Evolutionary conservation across 257 asterid genomes (phyloP).

Genomic region (Marsdenia floribunda): DNA sequence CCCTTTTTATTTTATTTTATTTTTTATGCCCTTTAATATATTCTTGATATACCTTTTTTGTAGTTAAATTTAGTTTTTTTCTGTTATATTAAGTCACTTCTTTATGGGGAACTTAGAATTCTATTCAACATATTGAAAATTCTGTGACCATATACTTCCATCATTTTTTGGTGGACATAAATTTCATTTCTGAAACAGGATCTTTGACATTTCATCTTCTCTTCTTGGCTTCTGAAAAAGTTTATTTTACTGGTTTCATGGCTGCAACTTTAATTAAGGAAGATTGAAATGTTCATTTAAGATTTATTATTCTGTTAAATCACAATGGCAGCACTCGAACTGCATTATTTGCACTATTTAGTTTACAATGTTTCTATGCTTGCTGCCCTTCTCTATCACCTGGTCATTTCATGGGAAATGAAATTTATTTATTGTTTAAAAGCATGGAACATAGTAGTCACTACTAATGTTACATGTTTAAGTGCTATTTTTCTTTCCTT

Average conservation of each 20-base stretch:
- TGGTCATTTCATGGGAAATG: neutral
- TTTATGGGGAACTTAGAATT: neutral
- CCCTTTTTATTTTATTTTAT: neutral
- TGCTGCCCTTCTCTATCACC: neutral
- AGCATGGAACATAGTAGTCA: neutral
- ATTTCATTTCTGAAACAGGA: neutral
- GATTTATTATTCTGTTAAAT: neutral
- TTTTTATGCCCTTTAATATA: neutral
- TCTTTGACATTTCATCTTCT: neutral
- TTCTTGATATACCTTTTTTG: conserved; percentile 5
- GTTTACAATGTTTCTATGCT: neutral
- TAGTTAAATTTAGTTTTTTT: neutral
- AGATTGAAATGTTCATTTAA: neutral
- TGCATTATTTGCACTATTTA: neutral
- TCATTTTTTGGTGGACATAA: conserved; percentile 7
- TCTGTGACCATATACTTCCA: neutral
- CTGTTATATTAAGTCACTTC: conserved; percentile 1
- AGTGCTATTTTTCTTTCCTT: neutral
- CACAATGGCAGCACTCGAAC: neutral
- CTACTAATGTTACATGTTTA: neutral
- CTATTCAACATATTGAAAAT: neutral
- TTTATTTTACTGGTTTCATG: neutral
- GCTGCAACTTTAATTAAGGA: neutral
- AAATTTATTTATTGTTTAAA: neutral
- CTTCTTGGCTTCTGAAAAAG: neutral